Evolutionary conservation across 2,329 filamentous ascomycete species (phyloP), one percentile per base, ranked within the genome.

Genomic region (Coniella lustricola): DNA sequence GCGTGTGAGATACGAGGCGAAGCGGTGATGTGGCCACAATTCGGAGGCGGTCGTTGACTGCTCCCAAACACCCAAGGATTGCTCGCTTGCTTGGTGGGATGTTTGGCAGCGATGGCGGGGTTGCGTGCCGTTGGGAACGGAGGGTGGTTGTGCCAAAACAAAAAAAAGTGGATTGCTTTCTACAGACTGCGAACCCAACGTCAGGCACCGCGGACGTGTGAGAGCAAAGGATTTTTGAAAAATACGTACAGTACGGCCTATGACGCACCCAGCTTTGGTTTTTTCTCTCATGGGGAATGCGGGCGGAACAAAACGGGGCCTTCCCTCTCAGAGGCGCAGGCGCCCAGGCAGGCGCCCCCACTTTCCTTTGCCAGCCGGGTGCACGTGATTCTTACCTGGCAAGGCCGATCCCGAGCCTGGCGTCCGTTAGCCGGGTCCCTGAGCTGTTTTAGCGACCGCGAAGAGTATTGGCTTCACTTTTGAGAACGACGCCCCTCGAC

Each of bases 381-480:
- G 29, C 41, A 44, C 41, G 41, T 44, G 41, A 44, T 35, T 17
- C 18, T 29, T 10, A 29, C 5, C 16, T 14, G 31, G 18, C n/a
- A 17, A 44, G 22, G 41, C 41, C 41, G 41, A 34, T 34, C 31
- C 41, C 41, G 41, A 44, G 9, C 40, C 25, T 29, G 25, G 25
- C 25, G 25, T 10, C 25, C 25, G 25, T 29, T 29, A 25, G n/a
- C 38, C 31, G 47, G 18, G 41, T 39, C 39, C 40, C 37, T 51
- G 49, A 52, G 46, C 46, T 49, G 50, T 52, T 49, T 52, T 49
- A 48, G 44, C 46, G 41, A 44, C 41, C 18, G n/a, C n/a, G 43
- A 39, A 29, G 17, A 45, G 33, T n/a, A 51, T 37, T 44, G 34
- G 49, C 44, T 35, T 33, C 36, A n/a, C n/a, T 38, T 33, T 31